phyloP scores from a whole-genome alignment of 768 basidiomycete species.

The Tylopilus plumbeoviolaceoides region DNA sequence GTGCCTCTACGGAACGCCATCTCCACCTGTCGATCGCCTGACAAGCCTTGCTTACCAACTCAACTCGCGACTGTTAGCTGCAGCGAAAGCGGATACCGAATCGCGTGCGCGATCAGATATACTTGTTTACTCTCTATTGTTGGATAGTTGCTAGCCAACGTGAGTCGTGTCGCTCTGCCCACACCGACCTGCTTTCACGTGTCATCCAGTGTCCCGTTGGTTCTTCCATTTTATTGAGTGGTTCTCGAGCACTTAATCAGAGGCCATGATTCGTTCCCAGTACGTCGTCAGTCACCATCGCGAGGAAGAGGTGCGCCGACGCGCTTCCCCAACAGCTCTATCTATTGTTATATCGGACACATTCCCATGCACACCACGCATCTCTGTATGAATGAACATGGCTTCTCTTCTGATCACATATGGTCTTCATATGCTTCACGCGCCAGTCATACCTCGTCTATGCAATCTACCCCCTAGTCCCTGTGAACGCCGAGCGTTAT shows the following conservation, averaged over 20 bases:
- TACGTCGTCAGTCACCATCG: slow-evolving; percentile 6
- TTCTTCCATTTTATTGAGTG: slow-evolving; percentile 21
- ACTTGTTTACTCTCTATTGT: slow-evolving; percentile 17
- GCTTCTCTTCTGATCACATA: slow-evolving; percentile 13
- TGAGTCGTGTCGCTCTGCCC: slow-evolving; percentile 7
- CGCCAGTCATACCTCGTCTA: neutral
- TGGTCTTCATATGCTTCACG: neutral
- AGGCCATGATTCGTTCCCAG: slow-evolving; percentile 9
- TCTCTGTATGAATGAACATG: slow-evolving; percentile 15
- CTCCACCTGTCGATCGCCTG: slow-evolving; percentile 8
- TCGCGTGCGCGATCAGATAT: slow-evolving; percentile 7
- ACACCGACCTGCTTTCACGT: neutral
- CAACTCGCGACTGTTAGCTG: slow-evolving; percentile 21
- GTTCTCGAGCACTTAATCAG: slow-evolving; percentile 23
- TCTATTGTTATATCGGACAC: slow-evolving; percentile 18
- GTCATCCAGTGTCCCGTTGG: slow-evolving; percentile 22
- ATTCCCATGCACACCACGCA: slow-evolving; percentile 23
- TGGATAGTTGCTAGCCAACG: slow-evolving; percentile 23
- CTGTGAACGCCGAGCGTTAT: slow-evolving; percentile 1
- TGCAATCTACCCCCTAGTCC: slow-evolving; percentile 11
- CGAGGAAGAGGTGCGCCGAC: slow-evolving; percentile 3
- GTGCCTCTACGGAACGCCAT: slow-evolving; percentile 21
- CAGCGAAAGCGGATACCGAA: slow-evolving; percentile 6
- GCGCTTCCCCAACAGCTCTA: slow-evolving; percentile 6
- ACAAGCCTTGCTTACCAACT: slow-evolving; percentile 20